Evolutionary conservation across 164 flowering plant species (phyloP).

Genomic region (Stephania japonica): DNA sequence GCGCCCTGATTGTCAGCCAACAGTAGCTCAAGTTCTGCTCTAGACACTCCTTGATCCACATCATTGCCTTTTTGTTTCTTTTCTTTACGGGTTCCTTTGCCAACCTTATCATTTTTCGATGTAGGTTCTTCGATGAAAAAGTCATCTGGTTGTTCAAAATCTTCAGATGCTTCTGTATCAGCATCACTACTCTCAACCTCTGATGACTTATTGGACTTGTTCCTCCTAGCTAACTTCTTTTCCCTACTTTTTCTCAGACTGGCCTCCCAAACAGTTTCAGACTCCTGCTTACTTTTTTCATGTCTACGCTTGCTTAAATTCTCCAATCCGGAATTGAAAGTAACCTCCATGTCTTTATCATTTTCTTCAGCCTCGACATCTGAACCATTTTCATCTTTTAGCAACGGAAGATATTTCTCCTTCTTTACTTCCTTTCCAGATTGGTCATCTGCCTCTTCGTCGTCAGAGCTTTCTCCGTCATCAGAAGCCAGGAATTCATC

Average conservation of each 20-base stretch:
- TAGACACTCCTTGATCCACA: conserved; percentile 58
- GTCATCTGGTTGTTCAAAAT: conserved; percentile 54
- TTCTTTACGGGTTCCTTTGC: conserved; percentile 18
- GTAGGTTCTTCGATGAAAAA: conserved; percentile 68
- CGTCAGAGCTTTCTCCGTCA: conserved; percentile 57
- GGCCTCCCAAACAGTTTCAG: conserved; percentile 86
- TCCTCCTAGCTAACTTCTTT: conserved; percentile 61
- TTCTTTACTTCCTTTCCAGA: conserved; percentile 35
- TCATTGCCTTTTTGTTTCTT: conserved; percentile 23
- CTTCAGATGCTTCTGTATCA: conserved; percentile 43
- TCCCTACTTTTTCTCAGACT: conserved; percentile 61
- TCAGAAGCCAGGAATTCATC: conserved; percentile 79
- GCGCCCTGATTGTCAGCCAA: conserved; percentile 69
- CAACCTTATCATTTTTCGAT: conserved; percentile 16
- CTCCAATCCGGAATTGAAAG: conserved; percentile 85
- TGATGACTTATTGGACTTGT: conserved; percentile 46
- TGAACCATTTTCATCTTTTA: conserved; percentile 59
- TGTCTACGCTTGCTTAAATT: conserved; percentile 73
- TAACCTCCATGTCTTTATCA: conserved; percentile 86
- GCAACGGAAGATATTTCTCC: conserved; percentile 54
- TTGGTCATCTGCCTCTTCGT: conserved; percentile 23
- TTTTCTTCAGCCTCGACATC: conserved; percentile 49
- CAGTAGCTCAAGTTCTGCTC: conserved; percentile 80
- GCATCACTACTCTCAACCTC: conserved; percentile 59
- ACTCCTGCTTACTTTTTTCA: conserved; percentile 61